Evolutionary conservation across 768 basidiomycete genomes (phyloP).

Genomic region (Lentinula boryana): DNA sequence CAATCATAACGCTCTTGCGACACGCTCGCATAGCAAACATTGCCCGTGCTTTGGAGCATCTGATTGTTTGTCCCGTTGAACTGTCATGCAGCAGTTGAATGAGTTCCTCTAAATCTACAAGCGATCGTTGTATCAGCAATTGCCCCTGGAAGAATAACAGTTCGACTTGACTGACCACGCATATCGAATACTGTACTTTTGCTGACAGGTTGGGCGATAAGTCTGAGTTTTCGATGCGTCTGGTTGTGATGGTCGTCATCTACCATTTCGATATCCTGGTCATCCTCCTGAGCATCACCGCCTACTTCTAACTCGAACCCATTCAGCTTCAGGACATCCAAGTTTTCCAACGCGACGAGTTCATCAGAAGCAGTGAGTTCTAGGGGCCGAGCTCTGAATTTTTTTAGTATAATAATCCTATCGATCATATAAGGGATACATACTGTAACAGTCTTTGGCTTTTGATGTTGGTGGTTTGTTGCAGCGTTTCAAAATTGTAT

Average conservation of each 20-base stretch:
- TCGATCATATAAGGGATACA: conserved; percentile 16
- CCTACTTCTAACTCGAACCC: conserved; percentile 49
- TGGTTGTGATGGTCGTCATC: not conserved
- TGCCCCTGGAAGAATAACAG: not conserved
- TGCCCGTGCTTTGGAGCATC: conserved; percentile 86
- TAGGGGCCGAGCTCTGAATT: conserved; percentile 60
- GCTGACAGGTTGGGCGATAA: conserved; percentile 85
- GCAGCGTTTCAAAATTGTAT: conserved; percentile 94
- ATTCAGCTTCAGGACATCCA: conserved; percentile 77
- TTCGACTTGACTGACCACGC: conserved; percentile 51
- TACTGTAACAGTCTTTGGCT: conserved; percentile 83
- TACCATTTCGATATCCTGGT: conserved; percentile 13
- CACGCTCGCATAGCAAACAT: conserved; percentile 99
- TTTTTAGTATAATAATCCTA: conserved; percentile 1
- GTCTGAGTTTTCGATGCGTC: conserved; percentile 41
- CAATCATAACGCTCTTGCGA: conserved; percentile 94
- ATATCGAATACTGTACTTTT: conserved; percentile 87
- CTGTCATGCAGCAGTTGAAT: conserved; percentile 79
- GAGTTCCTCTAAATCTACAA: conserved; percentile 85
- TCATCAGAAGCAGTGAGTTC: conserved; percentile 90
- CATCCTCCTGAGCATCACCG: conserved; percentile 6
- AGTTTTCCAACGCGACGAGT: conserved; percentile 78
- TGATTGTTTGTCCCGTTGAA: conserved; percentile 75
- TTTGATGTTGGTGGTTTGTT: conserved; percentile 83
- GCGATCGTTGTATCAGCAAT: not conserved